phyloP scores from a whole-genome alignment of 1,139 yeast genomes.

The Magnusiomyces magnusii region DNA sequence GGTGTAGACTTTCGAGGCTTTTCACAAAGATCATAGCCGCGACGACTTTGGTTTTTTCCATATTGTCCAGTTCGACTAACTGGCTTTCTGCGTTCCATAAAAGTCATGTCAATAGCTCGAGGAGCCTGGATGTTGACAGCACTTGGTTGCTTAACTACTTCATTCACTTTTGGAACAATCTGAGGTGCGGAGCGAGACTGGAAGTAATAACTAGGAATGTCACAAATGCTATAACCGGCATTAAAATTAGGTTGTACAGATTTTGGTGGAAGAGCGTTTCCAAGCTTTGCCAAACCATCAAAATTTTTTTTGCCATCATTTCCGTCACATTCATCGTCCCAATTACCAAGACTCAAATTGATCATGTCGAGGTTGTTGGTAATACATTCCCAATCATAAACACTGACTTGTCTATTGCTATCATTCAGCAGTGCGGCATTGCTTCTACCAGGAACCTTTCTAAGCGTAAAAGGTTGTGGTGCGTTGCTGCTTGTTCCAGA shows the following conservation, averaged over 20 bases:
- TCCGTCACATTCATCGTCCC: neutral
- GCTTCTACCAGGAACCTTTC: neutral
- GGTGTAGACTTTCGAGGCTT: neutral
- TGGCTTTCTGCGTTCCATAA: constrained; percentile 2
- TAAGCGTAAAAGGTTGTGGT: neutral
- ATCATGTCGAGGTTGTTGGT: constrained; percentile 3
- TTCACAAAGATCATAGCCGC: neutral
- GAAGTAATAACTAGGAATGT: constrained; percentile 4
- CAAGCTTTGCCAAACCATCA: neutral
- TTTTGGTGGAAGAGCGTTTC: neutral
- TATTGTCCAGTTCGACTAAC: neutral
- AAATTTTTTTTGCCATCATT: neutral
- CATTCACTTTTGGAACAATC: neutral
- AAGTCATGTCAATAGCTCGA: constrained; percentile 3
- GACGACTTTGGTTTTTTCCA: neutral
- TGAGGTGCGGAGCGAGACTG: neutral
- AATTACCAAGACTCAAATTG: constrained; percentile 1
- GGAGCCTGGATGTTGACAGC: neutral
- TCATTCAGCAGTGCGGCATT: neutral
- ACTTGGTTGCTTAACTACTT: neutral
- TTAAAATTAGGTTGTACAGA: neutral
- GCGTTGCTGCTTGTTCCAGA: neutral
- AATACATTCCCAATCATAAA: constrained; percentile 5
- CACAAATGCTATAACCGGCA: neutral
- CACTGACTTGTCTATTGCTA: neutral